These are phyloP conservation scores for Collariella sp. DNA, from an alignment of 495 filamentous ascomycete species.

Conservation along the genomic window DNA sequence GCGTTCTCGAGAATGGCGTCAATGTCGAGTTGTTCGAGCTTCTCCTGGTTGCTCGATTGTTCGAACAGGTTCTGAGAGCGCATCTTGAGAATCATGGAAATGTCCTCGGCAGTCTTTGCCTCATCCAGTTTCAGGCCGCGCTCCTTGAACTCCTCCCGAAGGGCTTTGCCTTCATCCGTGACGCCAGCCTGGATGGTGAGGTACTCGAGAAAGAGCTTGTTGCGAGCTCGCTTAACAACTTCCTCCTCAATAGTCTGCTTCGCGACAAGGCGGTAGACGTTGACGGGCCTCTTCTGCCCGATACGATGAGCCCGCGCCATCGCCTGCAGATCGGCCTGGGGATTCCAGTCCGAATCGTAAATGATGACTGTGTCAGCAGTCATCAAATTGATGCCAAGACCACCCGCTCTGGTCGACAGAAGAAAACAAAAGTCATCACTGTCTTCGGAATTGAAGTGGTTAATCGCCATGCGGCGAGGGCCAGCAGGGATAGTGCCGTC, in stretches of 20 bases:
- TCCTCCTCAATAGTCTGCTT: slow-evolving; percentile 99
- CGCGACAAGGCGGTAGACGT: slow-evolving; percentile 87
- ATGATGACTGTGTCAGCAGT: slow-evolving; percentile 96
- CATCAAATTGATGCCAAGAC: slow-evolving; percentile 97
- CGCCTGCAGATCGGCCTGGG: slow-evolving; percentile 93
- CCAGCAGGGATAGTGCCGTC: slow-evolving; percentile 89
- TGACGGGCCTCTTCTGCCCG: slow-evolving; percentile 91
- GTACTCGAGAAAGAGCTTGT: slow-evolving; percentile 98
- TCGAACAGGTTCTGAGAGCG: slow-evolving; percentile 96
- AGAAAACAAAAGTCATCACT: slow-evolving; percentile 96
- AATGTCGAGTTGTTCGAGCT: slow-evolving; percentile 96
- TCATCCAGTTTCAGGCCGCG: slow-evolving; percentile 54
- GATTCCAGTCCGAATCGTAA: slow-evolving; percentile 99
- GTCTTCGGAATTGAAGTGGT: slow-evolving; percentile 92
- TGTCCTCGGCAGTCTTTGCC: slow-evolving; percentile 80
- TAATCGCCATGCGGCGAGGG: slow-evolving; percentile 81
- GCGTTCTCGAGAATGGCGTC: slow-evolving; percentile 93
- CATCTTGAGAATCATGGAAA: slow-evolving; percentile 85
- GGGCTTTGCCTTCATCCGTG: slow-evolving; percentile 80
- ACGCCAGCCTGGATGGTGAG: slow-evolving; percentile 95
- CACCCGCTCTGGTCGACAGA: slow-evolving; percentile 89
- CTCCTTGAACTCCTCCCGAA: slow-evolving; percentile 49
- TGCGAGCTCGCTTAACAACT: slow-evolving; percentile 86
- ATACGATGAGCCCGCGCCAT: slow-evolving; percentile 98
- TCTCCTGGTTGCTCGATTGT: slow-evolving; percentile 88